These are phyloP conservation scores for Hypoxylon sp. DNA, from an alignment of 2,329 filamentous ascomycete species.

Conservation along the genomic window DNA sequence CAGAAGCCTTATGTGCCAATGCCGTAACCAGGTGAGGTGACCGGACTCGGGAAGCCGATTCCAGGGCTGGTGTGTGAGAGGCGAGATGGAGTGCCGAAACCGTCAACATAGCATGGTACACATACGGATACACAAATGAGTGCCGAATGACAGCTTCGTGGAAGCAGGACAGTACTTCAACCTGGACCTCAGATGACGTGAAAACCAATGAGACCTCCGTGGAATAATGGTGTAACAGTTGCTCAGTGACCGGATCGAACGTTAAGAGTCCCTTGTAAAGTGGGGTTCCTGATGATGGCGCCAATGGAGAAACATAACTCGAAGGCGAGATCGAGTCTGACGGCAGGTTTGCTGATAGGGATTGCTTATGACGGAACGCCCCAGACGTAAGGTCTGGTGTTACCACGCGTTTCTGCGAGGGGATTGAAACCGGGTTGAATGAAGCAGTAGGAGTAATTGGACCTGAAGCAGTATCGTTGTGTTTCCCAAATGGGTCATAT, in stretches of 20 bases:
- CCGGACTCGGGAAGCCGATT: not conserved
- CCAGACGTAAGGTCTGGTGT: not conserved
- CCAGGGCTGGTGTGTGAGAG: constrained; percentile 2
- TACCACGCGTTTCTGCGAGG: not conserved
- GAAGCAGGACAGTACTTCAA: constrained; percentile 20
- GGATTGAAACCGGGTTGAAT: not conserved
- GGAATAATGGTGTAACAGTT: constrained; percentile 19
- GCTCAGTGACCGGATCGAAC: constrained; percentile 11
- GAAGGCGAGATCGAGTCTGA: not conserved
- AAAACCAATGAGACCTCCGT: constrained; percentile 27
- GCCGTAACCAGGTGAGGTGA: constrained; percentile 23
- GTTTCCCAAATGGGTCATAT: constrained; percentile 19
- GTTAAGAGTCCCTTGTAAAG: constrained; percentile 1
- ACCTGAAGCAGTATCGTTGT: not conserved
- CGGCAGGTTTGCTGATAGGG: not conserved
- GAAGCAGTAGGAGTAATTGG: not conserved
- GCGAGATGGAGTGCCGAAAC: constrained; percentile 29
- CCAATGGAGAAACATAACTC: not conserved
- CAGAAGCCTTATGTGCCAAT: constrained; percentile 26
- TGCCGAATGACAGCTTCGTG: constrained; percentile 26
- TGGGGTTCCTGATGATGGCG: not conserved
- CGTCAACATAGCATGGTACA: constrained; percentile 24
- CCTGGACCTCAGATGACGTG: constrained; percentile 20
- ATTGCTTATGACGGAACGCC: not conserved
- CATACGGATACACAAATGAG: constrained; percentile 22